Evolutionary conservation across 257 asterid genomes (phyloP).

Genomic region (Solanum neorickii): DNA sequence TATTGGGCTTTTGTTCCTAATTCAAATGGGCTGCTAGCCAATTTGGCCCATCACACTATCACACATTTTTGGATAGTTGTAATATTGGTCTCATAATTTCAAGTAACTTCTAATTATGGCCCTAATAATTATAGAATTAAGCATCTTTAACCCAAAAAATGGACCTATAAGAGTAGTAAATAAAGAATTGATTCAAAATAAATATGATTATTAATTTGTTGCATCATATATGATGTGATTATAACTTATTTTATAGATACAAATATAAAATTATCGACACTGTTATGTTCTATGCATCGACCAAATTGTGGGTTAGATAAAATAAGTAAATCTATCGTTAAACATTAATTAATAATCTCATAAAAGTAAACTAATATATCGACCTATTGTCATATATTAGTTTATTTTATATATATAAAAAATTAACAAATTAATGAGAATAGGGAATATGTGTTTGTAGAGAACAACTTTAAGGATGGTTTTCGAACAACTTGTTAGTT

Average conservation of each 20-base stretch:
- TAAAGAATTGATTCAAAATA: neutral
- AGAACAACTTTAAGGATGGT: slow-evolving; percentile 18
- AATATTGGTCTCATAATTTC: neutral
- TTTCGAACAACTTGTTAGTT: slow-evolving; percentile 33
- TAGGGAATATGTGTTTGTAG: neutral
- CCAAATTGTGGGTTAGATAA: neutral
- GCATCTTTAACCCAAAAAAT: neutral
- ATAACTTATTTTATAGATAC: neutral
- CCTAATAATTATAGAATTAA: neutral
- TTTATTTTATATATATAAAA: neutral
- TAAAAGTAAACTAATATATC: too few relatives aligned
- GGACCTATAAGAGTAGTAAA: neutral
- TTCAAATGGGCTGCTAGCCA: neutral
- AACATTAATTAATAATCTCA: neutral
- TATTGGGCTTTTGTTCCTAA: neutral
- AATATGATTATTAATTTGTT: neutral
- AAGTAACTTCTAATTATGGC: neutral
- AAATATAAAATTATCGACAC: neutral
- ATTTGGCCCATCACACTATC: neutral
- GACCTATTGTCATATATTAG: neutral
- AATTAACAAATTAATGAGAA: neutral
- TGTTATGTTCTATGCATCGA: neutral
- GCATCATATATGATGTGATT: neutral
- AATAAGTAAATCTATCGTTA: neutral
- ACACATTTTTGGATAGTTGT: neutral